Evolutionary conservation across 768 basidiomycete species (phyloP), one percentile per base, ranked within the genome.

Genomic region (Suillus luteus): DNA sequence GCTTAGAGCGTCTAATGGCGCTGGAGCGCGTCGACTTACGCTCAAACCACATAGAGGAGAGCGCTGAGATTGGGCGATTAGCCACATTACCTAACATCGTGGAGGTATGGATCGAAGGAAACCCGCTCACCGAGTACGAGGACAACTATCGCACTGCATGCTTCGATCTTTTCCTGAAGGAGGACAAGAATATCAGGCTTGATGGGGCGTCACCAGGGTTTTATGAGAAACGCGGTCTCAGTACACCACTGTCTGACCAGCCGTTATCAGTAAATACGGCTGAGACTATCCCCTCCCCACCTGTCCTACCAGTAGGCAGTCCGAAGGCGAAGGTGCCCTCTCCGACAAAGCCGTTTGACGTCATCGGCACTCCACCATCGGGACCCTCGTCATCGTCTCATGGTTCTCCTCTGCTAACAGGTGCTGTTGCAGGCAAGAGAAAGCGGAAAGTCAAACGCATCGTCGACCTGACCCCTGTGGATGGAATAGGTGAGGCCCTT

Each of bases 21-120:
- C 84, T 99, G 12, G 90, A 96, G 72, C 85, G 92, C 41, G 82
- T 97, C 35, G 96, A 99, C 74, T 79, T 98, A 17, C 85, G 94
- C 7, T 74, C 80, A 61, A 98, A 99, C 67, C 78, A 85, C 60
- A 78, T 99, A 41, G 86, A 90, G 57, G 96, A 98, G 68, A 86
- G 85, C 55, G 87, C 86, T 11, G 96, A 99, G 74, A 81, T 99
- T 10, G 91, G 93, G 9, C 82, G 96, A 37, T 78, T 99, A 27
- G 86, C 92, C 0, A 81, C 85, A 8, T 80, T 98, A 43, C 93
- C 95, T 14, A 86, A 91, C 67, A 85, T 99, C 44, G 66, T 81
- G 11, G 89, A 95, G 70, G 81, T 98, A 3, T 96, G 89, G 87
- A 79, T 95, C 24, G 86, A 90, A 60, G 92, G 91, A 5, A 98